These are phyloP conservation scores for Phoma sp. DNA, from an alignment of 2,329 filamentous ascomycete genomes.

Conservation along the genomic window DNA sequence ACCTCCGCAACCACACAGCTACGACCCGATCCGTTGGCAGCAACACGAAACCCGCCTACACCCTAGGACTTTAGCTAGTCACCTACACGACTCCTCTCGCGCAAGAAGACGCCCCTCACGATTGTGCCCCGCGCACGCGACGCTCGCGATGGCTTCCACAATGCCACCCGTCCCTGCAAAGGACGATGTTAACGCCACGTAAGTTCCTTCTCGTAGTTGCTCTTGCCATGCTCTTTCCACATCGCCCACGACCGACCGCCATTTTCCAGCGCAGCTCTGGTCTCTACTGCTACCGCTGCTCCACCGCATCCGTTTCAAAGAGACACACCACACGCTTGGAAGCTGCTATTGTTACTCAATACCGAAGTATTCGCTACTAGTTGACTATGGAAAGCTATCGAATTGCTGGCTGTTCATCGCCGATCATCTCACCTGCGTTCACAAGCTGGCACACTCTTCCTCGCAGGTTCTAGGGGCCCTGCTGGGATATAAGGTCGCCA, in stretches of 20 bases:
- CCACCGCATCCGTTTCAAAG: not conserved
- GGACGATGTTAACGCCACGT: slow-evolving; percentile 68
- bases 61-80: not conserved
- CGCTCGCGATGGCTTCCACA: slow-evolving; percentile 37
- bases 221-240: not conserved
- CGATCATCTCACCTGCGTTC: no score
- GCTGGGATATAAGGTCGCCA: no score
- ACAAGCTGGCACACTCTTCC: no score
- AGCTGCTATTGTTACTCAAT: not conserved
- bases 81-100: slow-evolving; percentile 16
- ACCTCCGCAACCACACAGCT: slow-evolving; percentile 7
- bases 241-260: not conserved
- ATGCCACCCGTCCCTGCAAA: slow-evolving; percentile 58
- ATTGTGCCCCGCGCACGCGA: slow-evolving; percentile 19
- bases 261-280: not conserved
- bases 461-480: no score
- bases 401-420: no score
- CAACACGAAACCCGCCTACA: not conserved
- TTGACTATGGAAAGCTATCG: no score
- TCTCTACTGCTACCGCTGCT: not conserved
- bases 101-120: slow-evolving; percentile 36
- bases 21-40: not conserved
- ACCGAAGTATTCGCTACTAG: not conserved
- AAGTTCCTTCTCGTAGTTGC: slow-evolving; percentile 44
- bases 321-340: not conserved